Conservation (phyloP, 2,329 filamentous ascomycete genomes). For the Ophiostoma ips region DNA sequence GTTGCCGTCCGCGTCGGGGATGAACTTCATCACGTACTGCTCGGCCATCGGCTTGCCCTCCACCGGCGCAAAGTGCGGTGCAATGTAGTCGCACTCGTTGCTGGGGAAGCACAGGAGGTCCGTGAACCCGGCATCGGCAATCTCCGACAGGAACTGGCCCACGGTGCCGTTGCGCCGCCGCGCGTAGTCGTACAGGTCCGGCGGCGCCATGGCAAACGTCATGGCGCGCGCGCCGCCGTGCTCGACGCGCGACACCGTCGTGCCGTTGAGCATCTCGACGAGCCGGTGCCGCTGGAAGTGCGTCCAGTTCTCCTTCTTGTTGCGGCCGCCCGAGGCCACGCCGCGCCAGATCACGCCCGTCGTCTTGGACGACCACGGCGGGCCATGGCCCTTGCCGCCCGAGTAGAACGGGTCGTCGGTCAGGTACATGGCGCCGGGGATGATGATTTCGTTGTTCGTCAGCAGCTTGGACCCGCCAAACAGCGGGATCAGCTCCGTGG, state of each 20-base stretch:
- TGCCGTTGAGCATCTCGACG: conserved; percentile 54
- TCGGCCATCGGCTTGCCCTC: conserved; percentile 28
- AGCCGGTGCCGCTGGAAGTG: conserved; percentile 61
- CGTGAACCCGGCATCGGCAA: conserved; percentile 32
- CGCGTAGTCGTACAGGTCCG: conserved; percentile 29
- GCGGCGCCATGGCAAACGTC: conserved; percentile 35
- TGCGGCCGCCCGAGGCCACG: conserved; percentile 45
- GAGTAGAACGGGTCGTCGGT: conserved; percentile 43
- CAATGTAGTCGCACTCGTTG: conserved; percentile 26
- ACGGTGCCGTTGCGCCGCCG: conserved; percentile 21
- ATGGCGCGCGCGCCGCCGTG: conserved; percentile 23
- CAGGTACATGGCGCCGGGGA: conserved; percentile 50
- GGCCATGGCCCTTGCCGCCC: conserved; percentile 40
- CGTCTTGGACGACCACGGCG: conserved; percentile 43
- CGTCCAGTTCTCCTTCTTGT: conserved; percentile 42
- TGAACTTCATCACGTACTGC: conserved; percentile 46
- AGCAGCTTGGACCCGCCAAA: conserved; percentile 46
- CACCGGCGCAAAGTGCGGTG: conserved; percentile 22
- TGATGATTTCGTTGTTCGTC: conserved; percentile 46
- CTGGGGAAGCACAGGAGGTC: conserved; percentile 24
- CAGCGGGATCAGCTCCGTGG: conserved; percentile 38
- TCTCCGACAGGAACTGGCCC: conserved; percentile 27
- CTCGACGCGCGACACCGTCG: conserved; percentile 37
- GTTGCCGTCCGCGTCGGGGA: conserved; percentile 60
- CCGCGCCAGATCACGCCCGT: conserved; percentile 49